phyloP scores from a whole-genome alignment of 148 eudicot genomes.

The Diospyros kaki region DNA sequence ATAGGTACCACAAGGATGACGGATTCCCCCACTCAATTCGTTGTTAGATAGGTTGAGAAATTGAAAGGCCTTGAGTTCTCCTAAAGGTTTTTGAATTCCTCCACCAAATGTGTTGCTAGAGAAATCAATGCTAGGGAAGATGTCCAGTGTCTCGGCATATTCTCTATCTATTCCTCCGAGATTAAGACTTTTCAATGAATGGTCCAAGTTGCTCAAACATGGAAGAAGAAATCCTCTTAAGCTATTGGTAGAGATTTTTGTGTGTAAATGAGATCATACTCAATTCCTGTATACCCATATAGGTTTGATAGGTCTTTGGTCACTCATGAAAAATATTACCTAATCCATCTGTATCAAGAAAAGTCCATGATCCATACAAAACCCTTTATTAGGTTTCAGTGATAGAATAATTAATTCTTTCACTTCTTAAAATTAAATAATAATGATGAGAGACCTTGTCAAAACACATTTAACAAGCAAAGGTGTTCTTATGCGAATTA shows the following conservation, averaged over 20 bases:
- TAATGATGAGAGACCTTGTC: no score
- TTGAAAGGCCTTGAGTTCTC: constrained; percentile 21
- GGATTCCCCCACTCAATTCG: constrained; percentile 19
- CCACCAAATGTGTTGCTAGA: constrained; percentile 28
- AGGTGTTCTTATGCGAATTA: no score
- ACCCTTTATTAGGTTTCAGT: no score
- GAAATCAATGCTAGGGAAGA: constrained; percentile 23
- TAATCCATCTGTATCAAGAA: no score
- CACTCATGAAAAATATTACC: no score
- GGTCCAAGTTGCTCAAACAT: constrained; percentile 10
- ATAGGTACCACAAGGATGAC: constrained; percentile 20
- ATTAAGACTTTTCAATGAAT: constrained; percentile 1
- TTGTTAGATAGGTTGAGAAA: constrained; percentile 37
- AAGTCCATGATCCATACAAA: no score
- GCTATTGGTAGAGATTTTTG: constrained; percentile 10
- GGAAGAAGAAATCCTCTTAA: constrained; percentile 18
- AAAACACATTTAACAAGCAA: no score
- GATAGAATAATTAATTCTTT: no score
- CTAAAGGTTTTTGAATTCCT: constrained; percentile 16
- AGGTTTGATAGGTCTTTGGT: no score
- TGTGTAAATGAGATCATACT: no score
- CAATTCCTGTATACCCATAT: no score
- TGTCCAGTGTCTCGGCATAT: constrained; percentile 12
- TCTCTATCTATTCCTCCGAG: constrained; percentile 18
- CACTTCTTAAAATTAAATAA: no score